Base-by-base conservation (phyloP, 441 rosid genomes). In the Eruca vesicaria region DNA sequence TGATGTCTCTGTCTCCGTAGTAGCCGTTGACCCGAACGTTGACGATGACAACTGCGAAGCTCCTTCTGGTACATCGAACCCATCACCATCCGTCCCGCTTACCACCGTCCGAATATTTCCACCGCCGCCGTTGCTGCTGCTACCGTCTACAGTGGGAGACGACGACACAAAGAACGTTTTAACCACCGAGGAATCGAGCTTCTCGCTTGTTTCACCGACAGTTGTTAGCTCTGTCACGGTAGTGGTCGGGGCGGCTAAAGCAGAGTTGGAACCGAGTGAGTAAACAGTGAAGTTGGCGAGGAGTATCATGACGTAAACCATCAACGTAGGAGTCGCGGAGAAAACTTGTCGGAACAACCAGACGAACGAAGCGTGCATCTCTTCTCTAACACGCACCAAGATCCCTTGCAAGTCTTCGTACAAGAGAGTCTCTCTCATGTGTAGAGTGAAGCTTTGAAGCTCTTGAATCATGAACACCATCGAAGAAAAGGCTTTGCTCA, bases 331-430 rank as follows among this genome's bases (percentile, higher is more conserved):
- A 0, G 99, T 90, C 0, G 87, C 97, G 0, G 99, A 94, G 76
- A 94, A 94, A 0, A 92, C 93, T 78, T 87, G 94, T 48, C 92
- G 98, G 10, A 94, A 94, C 79, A 94, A 78, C 99, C 99, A 92
- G 2, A 94, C 98, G 35, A 94, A 94, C 0, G 98, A 94, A 0
- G 86, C 92, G 71, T 92, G 87, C 92, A 94, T 86, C 57, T 94
- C 98, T 55, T 69, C 82, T 28, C 89, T 89, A 0, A 89, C 99
- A 2, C 92, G 88, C 16, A 36, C 86, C 0, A 94, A 77, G 63
- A 90, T 84, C 35, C 83, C 93, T 69, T 87, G 91, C 15, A 94
- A 73, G 82, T 94, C 96, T 68, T 92, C 90, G 29, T 81, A 88
- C 28, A 77, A 84, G 5, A 88, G 81, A 66, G 82, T 19, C 81